These are phyloP conservation scores for Metarhizium robertsii DNA, from an alignment of 2,329 filamentous ascomycete genomes.

Conservation along the genomic window DNA sequence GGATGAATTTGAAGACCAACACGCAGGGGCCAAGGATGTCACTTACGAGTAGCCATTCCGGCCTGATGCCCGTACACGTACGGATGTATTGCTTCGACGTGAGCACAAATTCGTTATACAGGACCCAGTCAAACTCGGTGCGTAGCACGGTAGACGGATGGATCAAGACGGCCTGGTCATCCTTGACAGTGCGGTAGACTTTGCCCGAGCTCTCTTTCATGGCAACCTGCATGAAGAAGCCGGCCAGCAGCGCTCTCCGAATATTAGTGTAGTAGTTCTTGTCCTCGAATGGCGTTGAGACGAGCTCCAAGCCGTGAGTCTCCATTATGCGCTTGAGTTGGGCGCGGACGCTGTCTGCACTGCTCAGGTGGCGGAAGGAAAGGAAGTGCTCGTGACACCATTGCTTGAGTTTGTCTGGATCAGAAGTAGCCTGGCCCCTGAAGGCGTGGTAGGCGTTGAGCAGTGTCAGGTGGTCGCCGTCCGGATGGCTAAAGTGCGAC, in stretches of 20 bases:
- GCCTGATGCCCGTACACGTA: conserved; percentile 82
- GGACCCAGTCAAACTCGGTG: conserved; percentile 88
- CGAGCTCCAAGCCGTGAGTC: conserved; percentile 71
- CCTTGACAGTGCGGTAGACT: conserved; percentile 91
- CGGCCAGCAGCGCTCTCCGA: conserved; percentile 78
- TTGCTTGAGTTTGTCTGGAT: conserved; percentile 62
- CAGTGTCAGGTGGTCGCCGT: conserved; percentile 92
- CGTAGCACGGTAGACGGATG: conserved; percentile 88
- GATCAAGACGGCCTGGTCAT: conserved; percentile 85
- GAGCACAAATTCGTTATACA: conserved; percentile 97
- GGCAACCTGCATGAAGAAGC: conserved; percentile 99
- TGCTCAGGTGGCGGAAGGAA: conserved; percentile 77
- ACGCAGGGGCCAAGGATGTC: background rate
- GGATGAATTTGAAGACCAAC: background rate
- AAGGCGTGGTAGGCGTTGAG: conserved; percentile 98
- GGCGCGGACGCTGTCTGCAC: conserved; percentile 85
- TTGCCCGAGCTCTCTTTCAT: conserved; percentile 86
- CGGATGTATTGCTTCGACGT: conserved; percentile 98
- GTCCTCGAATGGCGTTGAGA: conserved; percentile 85
- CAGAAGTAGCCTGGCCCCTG: conserved; percentile 56
- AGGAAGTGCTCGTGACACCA: conserved; percentile 99
- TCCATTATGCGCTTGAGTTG: conserved; percentile 98
- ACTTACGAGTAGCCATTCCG: conserved; percentile 85
- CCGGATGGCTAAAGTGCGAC: conserved; percentile 78
- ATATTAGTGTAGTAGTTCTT: conserved; percentile 99